These are phyloP conservation scores for Dinochytrium kinnereticum DNA, from an alignment of 371 early-diverging fungal genomes.

Conservation along the genomic window DNA sequence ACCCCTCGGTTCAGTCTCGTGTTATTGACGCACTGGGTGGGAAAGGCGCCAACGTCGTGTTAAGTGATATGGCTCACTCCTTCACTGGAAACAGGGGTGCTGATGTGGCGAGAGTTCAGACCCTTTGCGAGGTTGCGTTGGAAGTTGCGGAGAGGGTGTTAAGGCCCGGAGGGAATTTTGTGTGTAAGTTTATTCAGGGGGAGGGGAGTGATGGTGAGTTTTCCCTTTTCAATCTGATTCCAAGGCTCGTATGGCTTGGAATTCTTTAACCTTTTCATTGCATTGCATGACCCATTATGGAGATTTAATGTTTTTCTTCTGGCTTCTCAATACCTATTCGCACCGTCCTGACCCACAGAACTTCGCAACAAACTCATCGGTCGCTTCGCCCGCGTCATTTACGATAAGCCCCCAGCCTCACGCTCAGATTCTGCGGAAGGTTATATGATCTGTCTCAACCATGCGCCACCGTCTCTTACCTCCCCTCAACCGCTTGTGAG, in stretches of 20 bases:
- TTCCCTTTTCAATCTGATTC: too few relatives aligned
- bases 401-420: slow-evolving; percentile 74
- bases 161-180: slow-evolving; percentile 66
- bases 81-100: slow-evolving; percentile 62
- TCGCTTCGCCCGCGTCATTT: slow-evolving; percentile 43
- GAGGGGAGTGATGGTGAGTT: slow-evolving; percentile 41
- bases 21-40: slow-evolving; percentile 35
- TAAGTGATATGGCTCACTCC: slow-evolving; percentile 84
- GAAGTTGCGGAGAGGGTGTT: slow-evolving; percentile 65
- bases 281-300: too few relatives aligned
- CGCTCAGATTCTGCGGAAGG: slow-evolving; percentile 76
- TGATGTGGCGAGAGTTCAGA: slow-evolving; percentile 44
- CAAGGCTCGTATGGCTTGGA: too few relatives aligned
- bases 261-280: not conserved
- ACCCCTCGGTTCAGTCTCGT: slow-evolving; percentile 41
- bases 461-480: too few relatives aligned
- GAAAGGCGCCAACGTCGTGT: slow-evolving; percentile 60
- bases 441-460: slow-evolving; percentile 68
- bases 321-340: too few relatives aligned
- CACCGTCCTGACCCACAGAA: too few relatives aligned
- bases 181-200: slow-evolving; percentile 69
- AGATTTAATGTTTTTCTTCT: too few relatives aligned
- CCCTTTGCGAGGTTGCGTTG: slow-evolving; percentile 73
- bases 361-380: slow-evolving; percentile 18
- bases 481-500: not conserved